Conservation (phyloP, 345 rosid genomes). For the Camelina hispida region DNA sequence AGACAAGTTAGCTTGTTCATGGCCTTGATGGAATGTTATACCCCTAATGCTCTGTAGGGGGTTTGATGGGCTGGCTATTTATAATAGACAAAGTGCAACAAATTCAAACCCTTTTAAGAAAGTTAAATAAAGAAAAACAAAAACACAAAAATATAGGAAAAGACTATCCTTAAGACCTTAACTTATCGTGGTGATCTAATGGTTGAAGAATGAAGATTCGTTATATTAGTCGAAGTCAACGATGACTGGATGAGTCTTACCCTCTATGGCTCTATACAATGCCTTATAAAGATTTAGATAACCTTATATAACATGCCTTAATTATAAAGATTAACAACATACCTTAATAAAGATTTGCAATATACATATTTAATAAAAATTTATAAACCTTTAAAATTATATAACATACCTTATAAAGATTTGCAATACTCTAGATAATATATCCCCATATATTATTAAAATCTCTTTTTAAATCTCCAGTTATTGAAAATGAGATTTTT, state of each 20-base stretch:
- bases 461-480: too few species aligned
- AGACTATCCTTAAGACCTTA: background rate
- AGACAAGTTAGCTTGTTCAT: slow-evolving; percentile 45
- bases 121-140: background rate
- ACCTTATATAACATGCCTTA: too few species aligned
- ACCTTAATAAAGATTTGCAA: too few species aligned
- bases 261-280: too few species aligned
- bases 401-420: too few species aligned
- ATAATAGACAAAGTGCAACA: slow-evolving; percentile 30
- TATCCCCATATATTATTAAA: too few species aligned
- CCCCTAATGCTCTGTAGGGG: slow-evolving; percentile 1
- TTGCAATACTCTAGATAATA: too few species aligned
- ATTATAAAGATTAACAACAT: too few species aligned
- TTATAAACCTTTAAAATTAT: too few species aligned
- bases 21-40: slow-evolving; percentile 29
- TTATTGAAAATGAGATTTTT: too few species aligned
- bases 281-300: too few species aligned
- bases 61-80: slow-evolving; percentile 40
- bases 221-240: slow-evolving; percentile 11
- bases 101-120: slow-evolving; percentile 5
- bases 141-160: background rate
- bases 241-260: slow-evolving; percentile 25
- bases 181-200: slow-evolving; percentile 4
- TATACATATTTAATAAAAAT: too few species aligned
- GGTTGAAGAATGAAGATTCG: slow-evolving; percentile 27